Base-by-base conservation (phyloP, 257 asterid species). In the Fraxinus quadrangulata region DNA sequence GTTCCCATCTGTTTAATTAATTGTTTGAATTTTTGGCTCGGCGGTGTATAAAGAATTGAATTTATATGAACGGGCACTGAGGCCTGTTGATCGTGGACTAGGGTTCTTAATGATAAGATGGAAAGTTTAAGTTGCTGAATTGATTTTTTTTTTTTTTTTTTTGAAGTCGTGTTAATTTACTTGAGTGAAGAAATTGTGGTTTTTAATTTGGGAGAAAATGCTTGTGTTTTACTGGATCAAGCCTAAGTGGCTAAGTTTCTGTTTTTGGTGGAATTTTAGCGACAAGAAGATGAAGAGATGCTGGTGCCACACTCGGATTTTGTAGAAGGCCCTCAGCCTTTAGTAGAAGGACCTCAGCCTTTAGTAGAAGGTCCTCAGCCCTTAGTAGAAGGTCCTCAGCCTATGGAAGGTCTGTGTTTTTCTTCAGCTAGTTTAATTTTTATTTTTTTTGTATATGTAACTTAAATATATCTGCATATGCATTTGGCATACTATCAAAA, bases 271-370 rank as follows among this genome's bases (percentile, higher is more conserved):
- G 70, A 65, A 42, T 72, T 77, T 90, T 78, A 91, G 94, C 91
- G 88, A 71, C 94, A 89, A 77, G 98, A 89, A 81, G 97, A 94
- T 54, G 97, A 94, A 82, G 98, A 92, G 89, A 94, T 90, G 97
- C 88, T 94, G 54, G 97, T 92, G 77, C 98, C 97, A 0, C 97
- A 87, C 82, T 76, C 98, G 56, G 96, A 91, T 75, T 77, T 86
- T 37, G 94, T 88, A 4, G 93, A 93, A 81, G 98, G 93, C 36
- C 97, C 97, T 80, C 97, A 90, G 81, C 94, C 92, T 9, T 71
- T 90, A 70, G 96, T 88, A 5, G 93, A 93, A 82, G 98, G 96
- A 31, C 97, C 97, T 80, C 97, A 90, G 81, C 94, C 92, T 9
- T 71, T 90, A 70, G 96, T 88, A 5, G 93, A 93, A 82, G 98